A percentile compares a stretch with the other conserved stretches of the same genome.
Conservation (phyloP, 768 basidiomycete species). For the Naganishia antarctica region DNA sequence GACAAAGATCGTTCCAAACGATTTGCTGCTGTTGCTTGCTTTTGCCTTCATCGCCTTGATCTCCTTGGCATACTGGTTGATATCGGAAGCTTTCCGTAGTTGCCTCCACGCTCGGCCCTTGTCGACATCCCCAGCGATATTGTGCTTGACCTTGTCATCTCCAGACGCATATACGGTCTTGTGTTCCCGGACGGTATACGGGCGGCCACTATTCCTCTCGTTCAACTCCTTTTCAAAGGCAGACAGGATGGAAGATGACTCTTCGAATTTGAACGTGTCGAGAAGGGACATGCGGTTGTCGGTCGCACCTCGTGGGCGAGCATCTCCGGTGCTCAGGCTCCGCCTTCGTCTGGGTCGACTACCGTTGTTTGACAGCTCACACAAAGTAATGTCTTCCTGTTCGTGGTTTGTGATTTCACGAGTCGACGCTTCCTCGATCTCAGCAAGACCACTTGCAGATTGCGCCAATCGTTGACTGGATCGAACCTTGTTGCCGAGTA, state of each 20-base stretch:
- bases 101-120: slow-evolving; percentile 76
- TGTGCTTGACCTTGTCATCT: slow-evolving; percentile 65
- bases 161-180: slow-evolving; percentile 75
- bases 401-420: not conserved
- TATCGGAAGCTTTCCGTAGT: slow-evolving; percentile 84
- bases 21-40: slow-evolving; percentile 58
- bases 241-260: slow-evolving; percentile 40
- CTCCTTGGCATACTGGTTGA: slow-evolving; percentile 92
- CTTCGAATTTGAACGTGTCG: slow-evolving; percentile 33
- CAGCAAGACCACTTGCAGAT: slow-evolving; percentile 9
- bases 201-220: slow-evolving; percentile 52
- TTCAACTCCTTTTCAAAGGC: slow-evolving; percentile 42
- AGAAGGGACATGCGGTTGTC: slow-evolving; percentile 23
- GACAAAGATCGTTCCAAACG: slow-evolving; percentile 89
- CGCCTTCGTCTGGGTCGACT: slow-evolving; percentile 30
- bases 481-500: slow-evolving; percentile 19
- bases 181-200: slow-evolving; percentile 76
- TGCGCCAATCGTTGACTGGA: slow-evolving; percentile 10
- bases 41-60: slow-evolving; percentile 75
- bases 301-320: slow-evolving; percentile 26
- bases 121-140: slow-evolving; percentile 72
- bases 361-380: not conserved
- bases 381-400: slow-evolving; percentile 2
- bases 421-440: slow-evolving; percentile 12
- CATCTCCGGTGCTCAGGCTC: slow-evolving; percentile 44